These are phyloP conservation scores for Trapa bicornis DNA, from an alignment of 345 rosid species.

Conservation along the genomic window DNA sequence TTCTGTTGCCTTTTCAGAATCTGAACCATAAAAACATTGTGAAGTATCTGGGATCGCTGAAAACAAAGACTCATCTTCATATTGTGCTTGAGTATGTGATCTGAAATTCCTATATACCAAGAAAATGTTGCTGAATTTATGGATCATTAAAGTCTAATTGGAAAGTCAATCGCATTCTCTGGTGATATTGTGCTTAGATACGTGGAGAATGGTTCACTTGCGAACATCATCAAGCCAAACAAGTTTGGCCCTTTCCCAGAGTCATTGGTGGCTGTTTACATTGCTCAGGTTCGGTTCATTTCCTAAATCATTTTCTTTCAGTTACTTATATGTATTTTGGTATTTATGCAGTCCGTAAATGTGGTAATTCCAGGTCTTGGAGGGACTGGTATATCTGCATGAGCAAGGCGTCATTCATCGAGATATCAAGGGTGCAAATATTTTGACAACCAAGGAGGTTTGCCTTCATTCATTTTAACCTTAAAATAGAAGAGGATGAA, in stretches of 20 bases:
- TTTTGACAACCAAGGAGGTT: constrained; percentile 98
- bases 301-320: constrained; percentile 9
- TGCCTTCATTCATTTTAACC: neutral
- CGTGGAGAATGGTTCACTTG: constrained; percentile 98
- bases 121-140: constrained; percentile 1
- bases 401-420: constrained; percentile 99
- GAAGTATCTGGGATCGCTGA: constrained; percentile 90
- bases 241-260: constrained; percentile 99
- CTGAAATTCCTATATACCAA: constrained; percentile 9
- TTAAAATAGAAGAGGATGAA: constrained; percentile 3
- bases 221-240: constrained; percentile 95
- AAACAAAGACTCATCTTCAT: constrained; percentile 92
- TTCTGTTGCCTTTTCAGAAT: constrained; percentile 39
- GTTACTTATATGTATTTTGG: neutral
- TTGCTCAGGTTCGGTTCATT: constrained; percentile 78
- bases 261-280: constrained; percentile 87
- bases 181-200: constrained; percentile 34
- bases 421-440: constrained; percentile 99
- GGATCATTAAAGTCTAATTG: constrained; percentile 7
- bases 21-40: constrained; percentile 97
- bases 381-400: constrained; percentile 90
- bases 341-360: constrained; percentile 10
- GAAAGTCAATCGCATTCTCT: constrained; percentile 11
- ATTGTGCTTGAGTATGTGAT: constrained; percentile 86
- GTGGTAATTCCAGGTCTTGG: constrained; percentile 58